A percentile compares a stretch with the other conserved stretches of the same genome.
Conservation (phyloP, 768 basidiomycete species). For the Psilocybe cyanescens region DNA sequence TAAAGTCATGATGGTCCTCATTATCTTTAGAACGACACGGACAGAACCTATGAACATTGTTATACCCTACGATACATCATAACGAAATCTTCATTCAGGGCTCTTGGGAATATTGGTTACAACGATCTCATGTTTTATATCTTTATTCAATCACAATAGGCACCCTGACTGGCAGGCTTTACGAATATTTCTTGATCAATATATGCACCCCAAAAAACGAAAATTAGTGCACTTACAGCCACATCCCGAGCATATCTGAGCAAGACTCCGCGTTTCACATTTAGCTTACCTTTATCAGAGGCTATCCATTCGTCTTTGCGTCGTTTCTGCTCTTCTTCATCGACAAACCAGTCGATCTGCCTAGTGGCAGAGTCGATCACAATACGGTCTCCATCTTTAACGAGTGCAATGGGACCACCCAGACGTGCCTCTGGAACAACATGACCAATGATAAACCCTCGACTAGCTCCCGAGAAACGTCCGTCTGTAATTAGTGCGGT, state of each 20-base stretch:
- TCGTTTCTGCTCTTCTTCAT: conserved; percentile 62
- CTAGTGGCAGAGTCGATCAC: conserved; percentile 70
- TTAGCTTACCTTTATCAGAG: conserved; percentile 64
- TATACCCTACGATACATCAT: background rate
- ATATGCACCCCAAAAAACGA: background rate
- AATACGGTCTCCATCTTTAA: conserved; percentile 81
- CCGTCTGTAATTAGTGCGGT: conserved; percentile 90
- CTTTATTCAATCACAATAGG: conserved; percentile 71
- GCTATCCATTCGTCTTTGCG: conserved; percentile 73
- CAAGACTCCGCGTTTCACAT: conserved; percentile 75
- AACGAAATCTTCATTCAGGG: background rate
- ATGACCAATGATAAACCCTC: conserved; percentile 59
- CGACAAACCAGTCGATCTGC: conserved; percentile 74
- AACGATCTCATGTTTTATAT: background rate
- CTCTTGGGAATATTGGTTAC: conserved; percentile 1
- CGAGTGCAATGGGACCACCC: conserved; percentile 88
- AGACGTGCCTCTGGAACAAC: conserved; percentile 67
- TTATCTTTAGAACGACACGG: background rate
- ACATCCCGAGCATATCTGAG: conserved; percentile 86
- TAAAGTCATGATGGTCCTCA: background rate
- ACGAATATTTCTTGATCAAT: conserved; percentile 1
- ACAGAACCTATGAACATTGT: background rate
- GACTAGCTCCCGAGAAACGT: conserved; percentile 83
- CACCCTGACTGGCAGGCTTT: conserved; percentile 82
- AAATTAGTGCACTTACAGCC: conserved; percentile 58